Conservation (phyloP, 371 early-diverging fungal genomes). For the Mortierella sp. region DNA sequence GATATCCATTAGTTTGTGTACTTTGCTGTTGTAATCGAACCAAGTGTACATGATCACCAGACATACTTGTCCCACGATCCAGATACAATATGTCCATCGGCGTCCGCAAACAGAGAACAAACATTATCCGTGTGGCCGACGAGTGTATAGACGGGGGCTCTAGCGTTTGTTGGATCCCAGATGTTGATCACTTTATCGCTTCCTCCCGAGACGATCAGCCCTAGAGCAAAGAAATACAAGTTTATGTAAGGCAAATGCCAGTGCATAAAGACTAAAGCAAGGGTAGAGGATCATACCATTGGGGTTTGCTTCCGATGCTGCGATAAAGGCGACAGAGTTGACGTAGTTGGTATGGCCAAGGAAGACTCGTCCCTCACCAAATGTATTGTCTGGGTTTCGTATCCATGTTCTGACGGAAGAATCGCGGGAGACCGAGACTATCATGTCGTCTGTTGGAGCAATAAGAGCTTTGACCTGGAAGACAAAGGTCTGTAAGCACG, state of each 20-base stretch:
- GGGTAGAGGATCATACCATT: conserved; percentile 60
- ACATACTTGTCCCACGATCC: conserved; percentile 97
- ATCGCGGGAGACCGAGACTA: conserved; percentile 87
- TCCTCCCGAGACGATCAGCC: conserved; percentile 86
- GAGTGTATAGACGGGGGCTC: conserved; percentile 73
- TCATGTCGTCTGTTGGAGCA: conserved; percentile 66
- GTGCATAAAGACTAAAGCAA: conserved; percentile 60
- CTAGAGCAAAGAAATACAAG: conserved; percentile 50
- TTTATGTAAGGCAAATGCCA: neutral
- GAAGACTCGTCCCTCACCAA: conserved; percentile 64
- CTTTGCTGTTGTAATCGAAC: no score
- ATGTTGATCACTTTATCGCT: conserved; percentile 87
- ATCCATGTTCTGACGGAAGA: conserved; percentile 76
- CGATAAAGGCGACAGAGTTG: conserved; percentile 77
- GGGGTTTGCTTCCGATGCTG: conserved; percentile 66
- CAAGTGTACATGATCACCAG: neutral
- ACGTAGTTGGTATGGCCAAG: conserved; percentile 85
- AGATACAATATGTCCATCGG: conserved; percentile 81
- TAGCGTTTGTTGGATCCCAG: conserved; percentile 72
- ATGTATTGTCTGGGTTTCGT: conserved; percentile 58
- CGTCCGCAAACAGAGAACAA: conserved; percentile 75
- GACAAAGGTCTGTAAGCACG: neutral
- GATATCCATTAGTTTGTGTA: no score
- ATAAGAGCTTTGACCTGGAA: conserved; percentile 79
- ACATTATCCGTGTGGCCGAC: conserved; percentile 92